Base-by-base conservation (phyloP, 2,329 filamentous ascomycete species). In the Cyanodermella asteris region DNA sequence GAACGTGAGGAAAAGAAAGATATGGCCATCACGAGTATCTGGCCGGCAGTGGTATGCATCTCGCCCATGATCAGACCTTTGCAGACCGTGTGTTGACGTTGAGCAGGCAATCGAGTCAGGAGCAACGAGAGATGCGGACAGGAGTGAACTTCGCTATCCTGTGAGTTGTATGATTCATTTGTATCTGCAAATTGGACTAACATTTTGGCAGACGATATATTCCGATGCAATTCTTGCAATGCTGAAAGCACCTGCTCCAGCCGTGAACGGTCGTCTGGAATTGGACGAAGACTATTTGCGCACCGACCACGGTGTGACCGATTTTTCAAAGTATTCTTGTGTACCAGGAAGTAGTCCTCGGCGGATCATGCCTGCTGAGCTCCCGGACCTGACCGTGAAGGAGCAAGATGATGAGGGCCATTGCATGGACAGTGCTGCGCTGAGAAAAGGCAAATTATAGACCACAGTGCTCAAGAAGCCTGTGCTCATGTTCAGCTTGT, bases 211-310 rank as follows among this genome's bases (percentile, higher is more conserved):
- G 31, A 67, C 61, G 5, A 73, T 90, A 32, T 90, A 77, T 48
- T 78, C 75, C 0, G 74, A 82, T 39, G 77, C 78, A 2, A 65
- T 90, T 11, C 46, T 84, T 2, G 72, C 62, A 2, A 73, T 90
- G 46, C 52, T 87, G 2, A 44, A 49, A 7, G 60, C 72, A 0
- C 64, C 71, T 0, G 49, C 64, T 0, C 33, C 50, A 1, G 45
- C 47, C 4, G 70, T 87, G 13, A 90, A 78, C 41, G 80, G 78
- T 0, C 48, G 64, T 21, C 50, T 84, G 5, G 57, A 72, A 30
- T 60, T 81, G 1, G 80, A 90, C 38, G 78, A 90, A 42, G 78
- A 90, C 41, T 87, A 81, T 35, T 52, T 90, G 16, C 56, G 73
- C 11, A 53, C 61, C 5, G 56, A 70, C 30, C 55, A 50, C 12